Evolutionary conservation across 768 basidiomycete genomes (phyloP).

Genomic region (Pseudohyphozyma bogoriensis): DNA sequence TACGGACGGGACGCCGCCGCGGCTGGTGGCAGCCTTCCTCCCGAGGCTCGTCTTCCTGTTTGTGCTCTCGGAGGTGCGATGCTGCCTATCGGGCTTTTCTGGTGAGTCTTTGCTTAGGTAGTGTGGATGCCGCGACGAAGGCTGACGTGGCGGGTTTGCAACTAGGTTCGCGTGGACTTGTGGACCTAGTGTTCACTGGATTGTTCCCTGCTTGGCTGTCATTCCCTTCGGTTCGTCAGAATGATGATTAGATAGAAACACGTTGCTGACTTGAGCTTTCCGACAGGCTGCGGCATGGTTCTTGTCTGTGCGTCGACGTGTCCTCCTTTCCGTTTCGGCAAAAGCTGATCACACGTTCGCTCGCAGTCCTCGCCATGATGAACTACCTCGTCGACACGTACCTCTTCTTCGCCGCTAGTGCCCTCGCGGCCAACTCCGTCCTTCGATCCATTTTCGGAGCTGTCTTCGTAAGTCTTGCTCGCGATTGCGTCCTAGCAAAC

Average conservation of each 20-base stretch:
- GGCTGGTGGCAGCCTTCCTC: constrained; percentile 36
- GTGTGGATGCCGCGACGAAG: too few species aligned
- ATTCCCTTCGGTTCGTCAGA: constrained; percentile 50
- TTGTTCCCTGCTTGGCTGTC: constrained; percentile 54
- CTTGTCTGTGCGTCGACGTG: too few species aligned
- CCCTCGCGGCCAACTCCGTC: constrained; percentile 35
- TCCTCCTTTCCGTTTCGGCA: neutral
- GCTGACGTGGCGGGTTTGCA: neutral
- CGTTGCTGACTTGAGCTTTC: too few species aligned
- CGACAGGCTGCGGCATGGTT: neutral
- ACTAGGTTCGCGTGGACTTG: constrained; percentile 26
- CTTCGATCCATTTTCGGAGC: constrained; percentile 30
- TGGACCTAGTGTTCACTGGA: constrained; percentile 46
- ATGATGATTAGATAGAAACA: too few species aligned
- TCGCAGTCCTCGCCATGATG: neutral
- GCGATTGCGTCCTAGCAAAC: neutral
- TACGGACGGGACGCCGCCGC: constrained; percentile 36
- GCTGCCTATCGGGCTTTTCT: constrained; percentile 35
- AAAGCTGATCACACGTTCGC: neutral
- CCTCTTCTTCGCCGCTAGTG: constrained; percentile 29
- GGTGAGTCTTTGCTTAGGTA: neutral
- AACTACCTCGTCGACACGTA: constrained; percentile 13
- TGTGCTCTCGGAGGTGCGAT: constrained; percentile 39
- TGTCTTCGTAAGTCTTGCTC: neutral
- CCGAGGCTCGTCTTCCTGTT: constrained; percentile 41